A percentile compares a stretch with the other conserved stretches of the same genome.
Conservation (phyloP, 2,329 filamentous ascomycete genomes). For the Penicillium paneum region DNA sequence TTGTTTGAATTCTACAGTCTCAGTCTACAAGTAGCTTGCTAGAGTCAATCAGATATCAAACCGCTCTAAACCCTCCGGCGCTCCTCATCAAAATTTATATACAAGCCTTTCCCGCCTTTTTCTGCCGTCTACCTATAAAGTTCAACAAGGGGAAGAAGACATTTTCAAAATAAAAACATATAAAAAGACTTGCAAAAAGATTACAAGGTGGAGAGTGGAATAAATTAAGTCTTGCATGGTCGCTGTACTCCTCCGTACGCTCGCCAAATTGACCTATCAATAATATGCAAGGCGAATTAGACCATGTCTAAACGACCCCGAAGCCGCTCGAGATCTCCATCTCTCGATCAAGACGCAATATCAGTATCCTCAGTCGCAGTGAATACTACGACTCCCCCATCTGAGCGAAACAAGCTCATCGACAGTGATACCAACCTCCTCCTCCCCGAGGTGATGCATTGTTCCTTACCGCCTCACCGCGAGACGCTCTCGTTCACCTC, state of each 20-base stretch:
- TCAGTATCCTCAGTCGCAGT: slow-evolving; percentile 31
- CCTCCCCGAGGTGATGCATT: slow-evolving; percentile 62
- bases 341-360: slow-evolving; percentile 30
- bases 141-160: too few relatives aligned
- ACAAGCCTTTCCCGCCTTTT: too few relatives aligned
- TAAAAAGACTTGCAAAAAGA: too few relatives aligned
- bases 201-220: neutral
- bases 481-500: slow-evolving; percentile 67
- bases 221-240: neutral
- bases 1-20: neutral
- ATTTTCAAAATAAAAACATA: too few relatives aligned
- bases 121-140: too few relatives aligned
- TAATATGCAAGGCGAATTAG: slow-evolving; percentile 13
- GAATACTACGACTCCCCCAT: slow-evolving; percentile 13
- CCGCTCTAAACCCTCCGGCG: too few relatives aligned
- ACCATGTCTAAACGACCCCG: slow-evolving; percentile 61
- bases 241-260: neutral
- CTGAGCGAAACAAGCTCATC: slow-evolving; percentile 52
- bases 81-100: too few relatives aligned
- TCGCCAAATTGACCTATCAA: slow-evolving; percentile 24
- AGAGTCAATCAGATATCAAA: too few relatives aligned
- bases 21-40: neutral
- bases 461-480: slow-evolving; percentile 75
- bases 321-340: slow-evolving; percentile 48
- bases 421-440: slow-evolving; percentile 52